phyloP scores from a whole-genome alignment of 2,329 filamentous ascomycete species.

The Penicillium brevicompactum region DNA sequence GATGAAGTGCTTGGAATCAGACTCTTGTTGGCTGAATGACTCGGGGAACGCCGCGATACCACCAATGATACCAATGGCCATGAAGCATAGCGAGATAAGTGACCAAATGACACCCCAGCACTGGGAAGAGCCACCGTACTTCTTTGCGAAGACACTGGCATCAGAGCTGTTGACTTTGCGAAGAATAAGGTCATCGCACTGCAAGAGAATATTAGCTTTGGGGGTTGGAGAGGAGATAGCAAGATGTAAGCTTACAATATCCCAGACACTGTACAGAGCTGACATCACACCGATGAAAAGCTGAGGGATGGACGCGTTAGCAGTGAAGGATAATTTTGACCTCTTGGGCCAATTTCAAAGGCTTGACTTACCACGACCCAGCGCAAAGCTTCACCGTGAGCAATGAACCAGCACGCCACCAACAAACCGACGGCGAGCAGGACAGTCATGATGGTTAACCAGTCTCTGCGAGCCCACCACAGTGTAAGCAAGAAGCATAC shows the following conservation, averaged over 20 bases:
- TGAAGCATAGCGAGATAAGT: conserved; percentile 69
- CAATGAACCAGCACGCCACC: conserved; percentile 78
- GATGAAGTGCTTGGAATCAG: conserved; percentile 69
- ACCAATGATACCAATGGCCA: conserved; percentile 73
- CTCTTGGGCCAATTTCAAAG: no score
- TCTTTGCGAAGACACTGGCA: conserved; percentile 75
- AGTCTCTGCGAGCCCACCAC: conserved; percentile 79
- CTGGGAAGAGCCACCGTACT: conserved; percentile 76
- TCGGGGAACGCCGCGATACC: conserved; percentile 76
- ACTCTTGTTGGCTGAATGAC: conserved; percentile 67
- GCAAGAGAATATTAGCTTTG: background rate
- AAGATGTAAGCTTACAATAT: conserved; percentile 59
- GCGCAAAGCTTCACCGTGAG: conserved; percentile 70
- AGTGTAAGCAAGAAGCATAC: conserved; percentile 76
- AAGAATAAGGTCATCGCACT: conserved; percentile 77
- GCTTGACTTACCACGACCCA: conserved; percentile 64
- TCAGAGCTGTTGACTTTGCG: conserved; percentile 80
- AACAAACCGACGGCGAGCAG: conserved; percentile 70
- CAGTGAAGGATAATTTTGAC: background rate
- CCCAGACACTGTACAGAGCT: conserved; percentile 78
- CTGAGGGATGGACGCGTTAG: conserved; percentile 30
- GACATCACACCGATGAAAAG: conserved; percentile 84
- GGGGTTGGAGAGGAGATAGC: background rate
- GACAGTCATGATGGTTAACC: conserved; percentile 73
- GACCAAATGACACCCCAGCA: conserved; percentile 83